Evolutionary conservation across 2,329 filamentous ascomycete species (phyloP).

Genomic region (Teratosphaeria destructans): DNA sequence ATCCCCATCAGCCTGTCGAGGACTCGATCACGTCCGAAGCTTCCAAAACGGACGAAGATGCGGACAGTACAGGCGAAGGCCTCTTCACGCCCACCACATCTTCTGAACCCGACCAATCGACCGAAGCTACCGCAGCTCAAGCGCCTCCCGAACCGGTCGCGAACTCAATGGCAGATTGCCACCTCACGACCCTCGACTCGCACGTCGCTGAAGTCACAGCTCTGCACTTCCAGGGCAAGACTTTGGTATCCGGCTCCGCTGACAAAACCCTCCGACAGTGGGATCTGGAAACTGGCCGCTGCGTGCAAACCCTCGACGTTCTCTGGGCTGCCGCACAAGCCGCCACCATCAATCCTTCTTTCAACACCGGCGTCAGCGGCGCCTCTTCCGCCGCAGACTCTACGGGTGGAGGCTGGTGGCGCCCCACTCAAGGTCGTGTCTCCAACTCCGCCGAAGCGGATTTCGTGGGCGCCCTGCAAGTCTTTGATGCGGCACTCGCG

Average conservation of each 20-base stretch:
- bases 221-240: conserved; percentile 78
- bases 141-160: conserved; percentile 46
- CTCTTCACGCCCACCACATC: conserved; percentile 18
- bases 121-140: conserved; percentile 21
- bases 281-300: conserved; percentile 95
- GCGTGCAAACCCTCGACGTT: conserved; percentile 92
- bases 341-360: conserved; percentile 36
- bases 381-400: not conserved
- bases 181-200: conserved; percentile 75
- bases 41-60: conserved; percentile 32
- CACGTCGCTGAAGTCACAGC: conserved; percentile 94
- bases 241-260: conserved; percentile 85
- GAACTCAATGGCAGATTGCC: conserved; percentile 80
- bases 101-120: conserved; percentile 10
- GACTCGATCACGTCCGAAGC: conserved; percentile 37
- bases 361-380: conserved; percentile 5
- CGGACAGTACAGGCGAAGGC: conserved; percentile 31
- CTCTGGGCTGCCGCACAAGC: conserved; percentile 89
- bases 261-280: conserved; percentile 97
- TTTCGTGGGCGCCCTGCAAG: conserved; percentile 89
- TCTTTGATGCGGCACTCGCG: conserved; percentile 89
- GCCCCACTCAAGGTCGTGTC: conserved; percentile 49
- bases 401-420: conserved; percentile 16
- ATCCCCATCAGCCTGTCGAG: conserved; percentile 37
- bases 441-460: conserved; percentile 54